Percentiles rank a stretch among this genome's conserved stretches.
Evolutionary conservation across 345 rosid species (phyloP).

Genomic region (Sisymbrium irio): DNA sequence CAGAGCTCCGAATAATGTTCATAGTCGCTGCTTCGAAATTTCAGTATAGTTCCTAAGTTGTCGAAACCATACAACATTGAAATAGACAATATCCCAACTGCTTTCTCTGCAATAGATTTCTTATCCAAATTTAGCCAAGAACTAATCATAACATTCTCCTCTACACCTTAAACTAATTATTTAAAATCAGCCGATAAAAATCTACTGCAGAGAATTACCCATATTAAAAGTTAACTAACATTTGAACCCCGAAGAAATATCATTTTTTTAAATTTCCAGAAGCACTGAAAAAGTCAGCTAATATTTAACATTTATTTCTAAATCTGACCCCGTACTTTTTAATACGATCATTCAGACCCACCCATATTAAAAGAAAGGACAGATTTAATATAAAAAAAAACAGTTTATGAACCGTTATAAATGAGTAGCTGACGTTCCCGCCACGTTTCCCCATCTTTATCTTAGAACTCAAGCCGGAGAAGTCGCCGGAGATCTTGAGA

Average conservation of each 20-base stretch:
- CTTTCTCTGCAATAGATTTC: neutral
- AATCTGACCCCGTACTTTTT: conserved; percentile 21
- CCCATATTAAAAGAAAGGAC: neutral
- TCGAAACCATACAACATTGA: neutral
- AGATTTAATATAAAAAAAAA: neutral
- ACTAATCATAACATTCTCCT: too few species aligned
- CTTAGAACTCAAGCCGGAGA: conserved; percentile 50
- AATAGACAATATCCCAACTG: neutral
- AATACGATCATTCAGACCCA: neutral
- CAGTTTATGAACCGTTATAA: conserved; percentile 12
- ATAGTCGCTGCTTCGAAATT: neutral
- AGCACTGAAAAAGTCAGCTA: conserved; percentile 13
- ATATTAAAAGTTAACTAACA: neutral
- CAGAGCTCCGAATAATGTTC: neutral
- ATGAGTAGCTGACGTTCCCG: conserved; percentile 16
- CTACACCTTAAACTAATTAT: too few species aligned
- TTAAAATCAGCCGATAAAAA: too few species aligned
- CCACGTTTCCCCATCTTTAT: neutral
- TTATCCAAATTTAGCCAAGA: neutral
- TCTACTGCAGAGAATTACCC: too few species aligned
- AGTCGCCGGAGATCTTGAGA: conserved; percentile 65
- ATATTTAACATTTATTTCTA: conserved; percentile 13
- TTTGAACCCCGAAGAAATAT: neutral
- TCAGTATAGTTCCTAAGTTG: neutral
- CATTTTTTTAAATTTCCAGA: neutral